Conservation (phyloP, 2,329 filamentous ascomycete genomes). For the Dryadomyces sulphureus region DNA sequence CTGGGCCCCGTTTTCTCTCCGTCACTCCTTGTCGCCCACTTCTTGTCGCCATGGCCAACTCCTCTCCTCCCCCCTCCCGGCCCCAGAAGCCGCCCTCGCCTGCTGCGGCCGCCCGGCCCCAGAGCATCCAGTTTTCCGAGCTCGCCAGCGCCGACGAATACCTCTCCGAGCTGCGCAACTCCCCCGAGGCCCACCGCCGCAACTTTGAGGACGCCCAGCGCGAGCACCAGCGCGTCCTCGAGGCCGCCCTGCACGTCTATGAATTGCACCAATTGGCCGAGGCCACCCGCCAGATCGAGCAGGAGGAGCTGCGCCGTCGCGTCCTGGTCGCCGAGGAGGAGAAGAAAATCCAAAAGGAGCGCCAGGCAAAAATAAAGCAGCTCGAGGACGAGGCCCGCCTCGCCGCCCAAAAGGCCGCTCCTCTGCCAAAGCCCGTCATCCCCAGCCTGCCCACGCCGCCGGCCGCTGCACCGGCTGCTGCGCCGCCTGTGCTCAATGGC, state of each 20-base stretch:
- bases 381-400: constrained; percentile 18
- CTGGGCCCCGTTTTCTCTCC: too few relatives aligned
- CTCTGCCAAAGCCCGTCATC: constrained; percentile 13
- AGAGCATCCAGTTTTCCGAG: constrained; percentile 5
- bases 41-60: constrained; percentile 14
- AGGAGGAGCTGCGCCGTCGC: constrained; percentile 13
- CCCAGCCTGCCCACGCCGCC: background rate
- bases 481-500: too few relatives aligned
- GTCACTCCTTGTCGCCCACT: background rate
- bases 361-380: constrained; percentile 12
- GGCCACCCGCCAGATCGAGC: constrained; percentile 13
- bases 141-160: constrained; percentile 14
- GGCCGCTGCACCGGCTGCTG: background rate
- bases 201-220: constrained; percentile 16
- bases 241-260: constrained; percentile 12
- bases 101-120: background rate
- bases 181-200: constrained; percentile 17
- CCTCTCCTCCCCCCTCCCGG: constrained; percentile 14
- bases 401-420: constrained; percentile 18
- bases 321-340: constrained; percentile 14
- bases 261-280: constrained; percentile 13
- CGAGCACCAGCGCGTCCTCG: constrained; percentile 16
- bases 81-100: background rate
- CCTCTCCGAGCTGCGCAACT: constrained; percentile 17
- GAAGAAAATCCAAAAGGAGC: constrained; percentile 12